Evolutionary conservation across 2,329 filamentous ascomycete species (phyloP).

Genomic region (Phialocephala sp.): DNA sequence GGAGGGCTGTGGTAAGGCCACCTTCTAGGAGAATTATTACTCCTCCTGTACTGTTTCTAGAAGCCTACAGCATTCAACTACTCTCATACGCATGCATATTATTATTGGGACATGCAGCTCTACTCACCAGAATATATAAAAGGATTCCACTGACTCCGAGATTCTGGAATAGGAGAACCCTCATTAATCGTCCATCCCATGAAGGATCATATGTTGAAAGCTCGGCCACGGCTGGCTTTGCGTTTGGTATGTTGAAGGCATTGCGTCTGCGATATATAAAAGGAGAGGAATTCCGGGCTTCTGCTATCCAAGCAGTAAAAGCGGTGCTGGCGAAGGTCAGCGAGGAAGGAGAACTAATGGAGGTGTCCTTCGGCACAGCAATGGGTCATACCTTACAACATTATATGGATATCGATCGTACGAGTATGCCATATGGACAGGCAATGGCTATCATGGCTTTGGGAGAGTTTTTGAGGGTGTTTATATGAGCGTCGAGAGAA

Average conservation of each 20-base stretch:
- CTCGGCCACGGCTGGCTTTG: slow-evolving; percentile 80
- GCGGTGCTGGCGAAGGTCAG: slow-evolving; percentile 71
- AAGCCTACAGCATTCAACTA: too few species aligned
- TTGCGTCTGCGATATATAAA: slow-evolving; percentile 70
- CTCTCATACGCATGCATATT: too few species aligned
- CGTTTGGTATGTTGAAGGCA: slow-evolving; percentile 79
- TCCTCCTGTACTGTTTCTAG: too few species aligned
- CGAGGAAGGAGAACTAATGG: slow-evolving; percentile 69
- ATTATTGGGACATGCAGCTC: too few species aligned
- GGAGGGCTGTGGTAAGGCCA: slow-evolving; percentile 62
- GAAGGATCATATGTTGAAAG: slow-evolving; percentile 78
- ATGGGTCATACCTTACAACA: slow-evolving; percentile 78
- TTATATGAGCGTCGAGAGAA: slow-evolving; percentile 2
- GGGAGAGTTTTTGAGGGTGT: slow-evolving; percentile 68
- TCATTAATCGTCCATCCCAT: slow-evolving; percentile 66
- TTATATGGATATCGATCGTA: slow-evolving; percentile 77
- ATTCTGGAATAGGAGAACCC: slow-evolving; percentile 57
- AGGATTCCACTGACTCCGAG: too few species aligned
- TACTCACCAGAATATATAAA: too few species aligned
- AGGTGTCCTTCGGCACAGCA: slow-evolving; percentile 79
- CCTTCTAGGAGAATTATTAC: too few species aligned
- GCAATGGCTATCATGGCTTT: slow-evolving; percentile 85
- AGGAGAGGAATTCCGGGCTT: slow-evolving; percentile 61
- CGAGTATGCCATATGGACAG: slow-evolving; percentile 85
- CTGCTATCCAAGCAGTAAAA: slow-evolving; percentile 68